A percentile compares a stretch with the other conserved stretches of the same genome.
Evolutionary conservation across 345 rosid species (phyloP).

Genomic region (Rhodamnia argentea): DNA sequence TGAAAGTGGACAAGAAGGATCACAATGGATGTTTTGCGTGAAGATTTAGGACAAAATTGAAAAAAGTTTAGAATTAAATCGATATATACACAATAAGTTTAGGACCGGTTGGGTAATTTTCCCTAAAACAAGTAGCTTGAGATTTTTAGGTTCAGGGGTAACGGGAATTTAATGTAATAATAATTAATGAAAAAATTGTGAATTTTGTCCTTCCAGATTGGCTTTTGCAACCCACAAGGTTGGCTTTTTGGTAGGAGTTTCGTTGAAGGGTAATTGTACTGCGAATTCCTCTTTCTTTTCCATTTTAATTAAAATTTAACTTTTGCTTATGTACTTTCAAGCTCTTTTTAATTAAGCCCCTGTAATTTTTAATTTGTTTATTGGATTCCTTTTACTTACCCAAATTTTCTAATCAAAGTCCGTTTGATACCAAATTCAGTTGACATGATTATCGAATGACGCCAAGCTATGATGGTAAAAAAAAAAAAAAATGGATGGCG

Average conservation of each 20-base stretch:
- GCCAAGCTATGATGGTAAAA: not conserved
- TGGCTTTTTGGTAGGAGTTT: not conserved
- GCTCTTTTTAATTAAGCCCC: fast-evolving
- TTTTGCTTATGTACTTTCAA: too few species aligned
- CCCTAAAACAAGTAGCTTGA: not conserved
- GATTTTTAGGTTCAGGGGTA: not conserved
- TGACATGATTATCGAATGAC: not conserved
- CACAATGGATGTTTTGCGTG: not conserved
- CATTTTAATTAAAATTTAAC: too few species aligned
- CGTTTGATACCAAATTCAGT: not conserved
- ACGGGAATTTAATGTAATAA: not conserved
- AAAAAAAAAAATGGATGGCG: not conserved
- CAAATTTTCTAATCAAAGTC: not conserved
- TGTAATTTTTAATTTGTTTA: not conserved
- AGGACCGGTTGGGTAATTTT: not conserved
- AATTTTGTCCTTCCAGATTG: not conserved
- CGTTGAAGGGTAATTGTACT: not conserved
- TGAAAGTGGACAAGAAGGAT: not conserved
- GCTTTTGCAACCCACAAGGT: not conserved
- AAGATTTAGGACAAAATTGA: fast-evolving
- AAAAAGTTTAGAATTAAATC: fast-evolving
- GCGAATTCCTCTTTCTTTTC: not conserved
- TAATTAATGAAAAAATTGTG: not conserved
- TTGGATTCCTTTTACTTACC: not conserved
- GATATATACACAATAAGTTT: not conserved